Evolutionary conservation across 129 eudicot species (phyloP), one percentile per base, ranked within the genome.

Genomic region (Silybum marianum): DNA sequence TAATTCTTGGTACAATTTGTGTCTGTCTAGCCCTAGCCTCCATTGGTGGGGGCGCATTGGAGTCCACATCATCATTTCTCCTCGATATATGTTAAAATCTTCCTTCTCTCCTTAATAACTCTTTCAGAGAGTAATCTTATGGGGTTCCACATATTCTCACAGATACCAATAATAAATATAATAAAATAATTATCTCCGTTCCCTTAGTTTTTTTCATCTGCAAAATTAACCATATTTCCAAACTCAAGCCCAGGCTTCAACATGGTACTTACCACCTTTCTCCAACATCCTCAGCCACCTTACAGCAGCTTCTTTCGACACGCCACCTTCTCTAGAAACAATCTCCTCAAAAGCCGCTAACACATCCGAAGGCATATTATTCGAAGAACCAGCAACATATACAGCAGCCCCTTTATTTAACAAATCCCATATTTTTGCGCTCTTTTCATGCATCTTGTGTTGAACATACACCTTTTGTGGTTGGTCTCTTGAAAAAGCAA

Each of bases 201-300:
- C 30, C 30, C 30, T 26, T 26, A 2, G 30, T 26, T 26, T 26
- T 26, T 26, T 26, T 26, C 2, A 26, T 26, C 30, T 0, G 1
- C 30, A 28, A 28, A 28, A 28, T 28, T 28, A 0, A 28, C 30
- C 30, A 28, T 28, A 28, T 28, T 28, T 28, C 28, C 28, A 73
- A 68, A 21, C 42, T 80, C 36, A 32, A 3, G 36, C 36, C 36
- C 36, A 32, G 36, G 36, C 36, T 32, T 95, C 99, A 68, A 92
- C 97, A 84, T 93, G 92, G 84, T 95, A 95, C 87, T 87, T 93
- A 21, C 99, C 98, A 73, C 97, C 97, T 89, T 86, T 95, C 82
- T 92, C 99, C 85, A 95, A 86, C 73, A 86, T 86, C 84, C 93
- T 84, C 73, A 93, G 87, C 98, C 98, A 95, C 88, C 90, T 85